Percentiles rank a stretch among this genome's conserved stretches.
phyloP scores from a whole-genome alignment of 192 early-diverging fungal genomes.

The Linderina pennispora region DNA sequence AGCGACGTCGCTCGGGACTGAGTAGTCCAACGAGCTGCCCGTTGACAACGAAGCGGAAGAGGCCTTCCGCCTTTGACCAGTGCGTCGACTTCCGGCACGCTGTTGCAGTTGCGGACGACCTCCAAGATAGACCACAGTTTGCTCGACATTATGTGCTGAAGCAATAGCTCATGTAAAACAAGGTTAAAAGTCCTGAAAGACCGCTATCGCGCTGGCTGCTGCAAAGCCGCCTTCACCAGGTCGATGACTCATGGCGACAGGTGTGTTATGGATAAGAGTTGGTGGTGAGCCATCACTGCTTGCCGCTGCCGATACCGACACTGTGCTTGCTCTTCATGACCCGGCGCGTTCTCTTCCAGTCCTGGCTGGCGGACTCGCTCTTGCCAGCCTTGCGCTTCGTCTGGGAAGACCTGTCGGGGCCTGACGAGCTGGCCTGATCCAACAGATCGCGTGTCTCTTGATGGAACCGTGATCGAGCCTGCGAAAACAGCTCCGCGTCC shows the following conservation, averaged over 20 bases:
- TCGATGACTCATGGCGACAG: no score
- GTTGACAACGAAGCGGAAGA: slow-evolving; percentile 1
- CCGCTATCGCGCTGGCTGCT: no score
- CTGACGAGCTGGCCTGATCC: no score
- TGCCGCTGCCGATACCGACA: background rate
- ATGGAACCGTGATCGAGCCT: slow-evolving; percentile 9
- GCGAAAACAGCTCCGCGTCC: slow-evolving; percentile 5
- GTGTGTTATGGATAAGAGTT: no score
- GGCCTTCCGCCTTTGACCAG: background rate
- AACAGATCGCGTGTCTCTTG: slow-evolving; percentile 7
- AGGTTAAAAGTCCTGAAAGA: no score
- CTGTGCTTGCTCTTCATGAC: background rate
- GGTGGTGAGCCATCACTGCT: no score
- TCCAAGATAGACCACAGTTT: background rate
- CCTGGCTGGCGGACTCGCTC: no score
- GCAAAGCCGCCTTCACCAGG: no score
- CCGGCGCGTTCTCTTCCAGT: background rate
- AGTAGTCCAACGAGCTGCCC: background rate
- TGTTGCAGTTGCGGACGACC: slow-evolving; percentile 5
- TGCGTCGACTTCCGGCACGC: background rate
- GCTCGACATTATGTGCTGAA: no score
- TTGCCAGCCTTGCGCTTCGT: no score
- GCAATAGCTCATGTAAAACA: no score
- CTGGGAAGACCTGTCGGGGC: no score
- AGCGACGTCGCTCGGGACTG: background rate